Evolutionary conservation across 352 stramenopile genomes (phyloP).

Genomic region (Globisporangium recalcitrans): DNA sequence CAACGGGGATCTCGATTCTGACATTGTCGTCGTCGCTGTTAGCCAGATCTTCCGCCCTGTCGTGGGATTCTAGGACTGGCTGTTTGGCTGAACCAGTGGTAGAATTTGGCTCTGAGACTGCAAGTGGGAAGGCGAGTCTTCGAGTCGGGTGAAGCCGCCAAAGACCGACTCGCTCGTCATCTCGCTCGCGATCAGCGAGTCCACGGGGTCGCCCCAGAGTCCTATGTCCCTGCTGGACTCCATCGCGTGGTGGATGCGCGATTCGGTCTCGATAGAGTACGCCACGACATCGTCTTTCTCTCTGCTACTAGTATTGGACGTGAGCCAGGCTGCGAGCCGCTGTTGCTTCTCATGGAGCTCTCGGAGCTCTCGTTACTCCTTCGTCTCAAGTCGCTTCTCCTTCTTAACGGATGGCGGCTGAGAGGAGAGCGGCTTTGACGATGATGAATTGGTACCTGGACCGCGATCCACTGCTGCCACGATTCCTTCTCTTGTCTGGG

Average conservation of each 20-base stretch:
- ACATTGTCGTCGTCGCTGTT: not conserved
- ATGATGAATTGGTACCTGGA: not conserved
- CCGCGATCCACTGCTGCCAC: not conserved
- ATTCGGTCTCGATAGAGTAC: conserved; percentile 38
- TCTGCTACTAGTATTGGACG: not conserved
- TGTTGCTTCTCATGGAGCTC: conserved; percentile 14
- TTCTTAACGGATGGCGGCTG: not conserved
- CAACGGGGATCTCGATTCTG: not conserved
- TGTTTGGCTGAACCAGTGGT: not conserved
- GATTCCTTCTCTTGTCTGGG: not conserved
- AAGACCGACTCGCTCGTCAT: conserved; percentile 57
- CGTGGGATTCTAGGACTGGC: not conserved
- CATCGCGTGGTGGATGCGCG: conserved; percentile 30
- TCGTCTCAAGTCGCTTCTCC: not conserved
- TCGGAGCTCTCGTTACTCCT: conserved; percentile 5
- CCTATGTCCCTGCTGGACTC: conserved; percentile 15
- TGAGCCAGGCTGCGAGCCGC: conserved; percentile 15
- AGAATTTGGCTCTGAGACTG: not conserved
- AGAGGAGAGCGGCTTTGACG: not conserved
- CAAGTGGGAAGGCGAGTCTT: conserved; percentile 23
- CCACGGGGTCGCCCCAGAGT: conserved; percentile 42
- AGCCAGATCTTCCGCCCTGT: not conserved
- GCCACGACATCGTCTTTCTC: conserved; percentile 6
- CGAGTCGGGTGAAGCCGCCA: conserved; percentile 31
- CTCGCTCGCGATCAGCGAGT: conserved; percentile 43